Evolutionary conservation across 208 protist species (phyloP).

Genomic region (Novymonas esmeraldas): DNA sequence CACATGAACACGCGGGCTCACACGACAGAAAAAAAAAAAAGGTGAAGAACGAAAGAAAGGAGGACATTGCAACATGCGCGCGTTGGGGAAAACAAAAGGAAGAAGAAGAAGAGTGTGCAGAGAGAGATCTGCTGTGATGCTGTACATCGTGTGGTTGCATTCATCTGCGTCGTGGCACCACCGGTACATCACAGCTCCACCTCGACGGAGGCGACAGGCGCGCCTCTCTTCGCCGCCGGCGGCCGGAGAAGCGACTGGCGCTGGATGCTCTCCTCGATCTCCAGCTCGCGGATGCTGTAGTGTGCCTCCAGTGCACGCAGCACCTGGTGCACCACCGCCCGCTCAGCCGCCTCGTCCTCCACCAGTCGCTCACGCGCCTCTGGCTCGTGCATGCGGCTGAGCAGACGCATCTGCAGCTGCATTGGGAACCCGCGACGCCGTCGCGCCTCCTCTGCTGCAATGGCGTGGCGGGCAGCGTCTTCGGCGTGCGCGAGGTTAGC

Average conservation of each 20-base stretch:
- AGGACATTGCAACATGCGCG: too few species aligned
- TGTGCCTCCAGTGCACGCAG: slow-evolving; percentile 26
- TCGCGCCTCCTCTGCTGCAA: slow-evolving; percentile 22
- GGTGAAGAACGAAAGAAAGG: too few species aligned
- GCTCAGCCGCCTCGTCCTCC: slow-evolving; percentile 10
- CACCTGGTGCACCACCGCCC: slow-evolving; percentile 8
- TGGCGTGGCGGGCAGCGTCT: slow-evolving; percentile 12
- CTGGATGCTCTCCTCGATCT: slow-evolving; percentile 35
- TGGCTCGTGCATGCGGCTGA: slow-evolving; percentile 8
- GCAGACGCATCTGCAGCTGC: slow-evolving; percentile 5
- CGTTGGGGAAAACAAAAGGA: too few species aligned
- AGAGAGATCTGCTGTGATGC: too few species aligned
- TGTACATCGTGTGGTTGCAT: too few species aligned
- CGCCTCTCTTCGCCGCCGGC: too few species aligned
- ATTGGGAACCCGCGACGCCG: slow-evolving; percentile 9
- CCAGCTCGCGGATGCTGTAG: slow-evolving; percentile 42
- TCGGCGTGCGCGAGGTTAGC: slow-evolving; percentile 36
- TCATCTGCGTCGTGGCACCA: background rate
- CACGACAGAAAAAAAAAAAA: background rate
- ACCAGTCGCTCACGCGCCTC: slow-evolving; percentile 14
- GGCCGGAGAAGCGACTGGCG: slow-evolving; percentile 5
- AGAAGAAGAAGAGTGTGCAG: too few species aligned
- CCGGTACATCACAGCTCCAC: background rate
- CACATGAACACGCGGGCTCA: background rate
- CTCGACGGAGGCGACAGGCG: background rate